Evolutionary conservation across 352 stramenopile species (phyloP), one percentile per base, ranked within the genome.

Genomic region (Phytophthora capsici): DNA sequence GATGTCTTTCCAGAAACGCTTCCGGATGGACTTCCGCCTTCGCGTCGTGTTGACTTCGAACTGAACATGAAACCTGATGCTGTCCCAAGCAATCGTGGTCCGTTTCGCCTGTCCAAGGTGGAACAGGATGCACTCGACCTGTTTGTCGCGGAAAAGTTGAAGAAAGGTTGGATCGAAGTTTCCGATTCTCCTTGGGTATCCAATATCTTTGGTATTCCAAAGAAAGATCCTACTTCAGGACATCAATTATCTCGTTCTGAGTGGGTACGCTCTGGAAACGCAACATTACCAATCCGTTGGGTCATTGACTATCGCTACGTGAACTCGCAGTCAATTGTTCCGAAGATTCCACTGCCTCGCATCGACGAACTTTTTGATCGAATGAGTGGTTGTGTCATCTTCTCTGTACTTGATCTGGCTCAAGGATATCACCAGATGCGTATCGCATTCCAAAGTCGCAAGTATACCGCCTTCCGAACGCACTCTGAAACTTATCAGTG

Each of bases 401-500:
- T 66, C 56, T 56, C 49, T 12, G 30, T 67, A 5, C 64, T 81
- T 14, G 69, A 78, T 48, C 41, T 75, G 0, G 58, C 65, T 4
- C 65, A 73, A 64, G 69, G 68, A 30, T 74, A 81, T 45, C 69
- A 76, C 47, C 57, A 77, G n/a, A 76, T 76, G 69, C 30, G 16
- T 32, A 17, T 60, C 19, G 20, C 58, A 19, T 1, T 43, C 53
- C 16, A 43, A 12, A 43, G 36, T 38, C 45, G 54, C 10, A 37
- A 63, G 59, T 81, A 74, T 28, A 77, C 61, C 14, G 67, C 71
- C 6, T 84, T 84, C 20, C 57, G 68, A 4, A 74, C 68, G 1
- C 44, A 77, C 37, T 30, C 52, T n/a, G 69, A 81, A 47, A 79
- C 60, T 10, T 77, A 78, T 61, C 69, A 84, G 32, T 82, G 69